phyloP scores from a whole-genome alignment of 169 alveolate genomes.

The Plasmodium relictum region DNA sequence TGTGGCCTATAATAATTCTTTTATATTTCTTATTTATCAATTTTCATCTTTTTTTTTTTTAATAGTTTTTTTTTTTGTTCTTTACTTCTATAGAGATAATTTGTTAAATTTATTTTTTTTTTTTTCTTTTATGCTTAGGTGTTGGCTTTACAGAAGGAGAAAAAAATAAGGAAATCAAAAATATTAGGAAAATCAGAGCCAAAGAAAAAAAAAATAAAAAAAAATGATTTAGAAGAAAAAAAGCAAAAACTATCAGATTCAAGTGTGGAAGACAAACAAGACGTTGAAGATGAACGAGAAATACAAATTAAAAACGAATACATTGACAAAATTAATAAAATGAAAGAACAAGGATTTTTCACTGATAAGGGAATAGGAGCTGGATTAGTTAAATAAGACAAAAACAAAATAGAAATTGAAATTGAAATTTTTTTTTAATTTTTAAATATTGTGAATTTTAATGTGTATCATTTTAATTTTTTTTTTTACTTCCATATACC shows the following conservation, averaged over 20 bases:
- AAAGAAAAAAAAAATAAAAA: conserved; percentile 41
- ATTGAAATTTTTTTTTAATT: background rate
- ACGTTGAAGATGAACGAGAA: conserved; percentile 61
- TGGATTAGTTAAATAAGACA: conserved; percentile 52
- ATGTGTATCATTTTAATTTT: background rate
- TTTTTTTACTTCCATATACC: background rate
- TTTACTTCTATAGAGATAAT: too few species aligned
- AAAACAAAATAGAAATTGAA: background rate
- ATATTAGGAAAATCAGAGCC: conserved; percentile 10
- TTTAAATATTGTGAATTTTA: background rate
- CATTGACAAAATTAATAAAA: conserved; percentile 60
- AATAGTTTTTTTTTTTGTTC: too few species aligned
- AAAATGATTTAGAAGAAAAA: conserved; percentile 10
- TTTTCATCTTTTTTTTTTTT: background rate
- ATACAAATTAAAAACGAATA: conserved; percentile 48
- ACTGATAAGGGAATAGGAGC: conserved; percentile 76
- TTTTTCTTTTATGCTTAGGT: conserved; percentile 13
- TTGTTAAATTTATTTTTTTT: too few species aligned
- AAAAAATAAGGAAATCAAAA: conserved; percentile 43
- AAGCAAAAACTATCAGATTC: background rate
- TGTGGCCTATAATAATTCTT: background rate
- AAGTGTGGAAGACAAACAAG: background rate
- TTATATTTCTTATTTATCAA: background rate
- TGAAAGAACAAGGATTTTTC: conserved; percentile 70
- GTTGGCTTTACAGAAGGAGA: conserved; percentile 58